Evolutionary conservation across 257 asterid genomes (phyloP), one percentile per base, ranked within the genome.

Genomic region (Ophiorrhiza pumila): DNA sequence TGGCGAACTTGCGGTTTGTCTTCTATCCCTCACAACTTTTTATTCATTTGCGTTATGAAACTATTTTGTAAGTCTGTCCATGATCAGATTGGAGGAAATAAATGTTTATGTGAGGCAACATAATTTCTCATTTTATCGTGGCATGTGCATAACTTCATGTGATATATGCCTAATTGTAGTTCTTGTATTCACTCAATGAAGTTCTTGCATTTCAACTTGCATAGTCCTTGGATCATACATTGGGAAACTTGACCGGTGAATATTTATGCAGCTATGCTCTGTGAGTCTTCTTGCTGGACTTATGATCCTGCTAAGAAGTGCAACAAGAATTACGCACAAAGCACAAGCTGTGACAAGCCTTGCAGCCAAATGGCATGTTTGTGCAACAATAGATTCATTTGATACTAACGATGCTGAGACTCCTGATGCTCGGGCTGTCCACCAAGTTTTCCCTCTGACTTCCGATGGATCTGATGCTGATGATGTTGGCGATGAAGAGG

Each of bases 311-410:
- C 39, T 92, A 63, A 80, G 99, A 60, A 86, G 99, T 49, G 99
- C 99, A 8, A 86, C 97, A 0, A 84, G 87, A 71, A 95, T 95
- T 20, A 95, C 98, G n/a, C 99, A 91, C 83, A 95, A 90, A 81
- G 99, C 99, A 10, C 94, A 82, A 41, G 86, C 93, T 0, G 92
- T 95, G 60, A 85, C 93, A 9, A 86, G 97, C 87, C 91, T 94
- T n/a, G 97, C 99, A 0, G 89, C 99, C 9, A 94, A 91, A 85
- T 94, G 99, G 99, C 97, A 94, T 27, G 98, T 88, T 7, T 84
- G 96, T 57, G 97, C 97, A 46, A 91, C 97, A 0, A 74, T 94
- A 2, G 95, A 91, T 80, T 87, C 91, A 2, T 90, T 88, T 17
- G 97, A 88, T 7, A 59, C 89, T 14, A 53, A 79, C 0, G 93